Percentiles rank a stretch among this genome's conserved stretches.
phyloP scores from a whole-genome alignment of 2,329 filamentous ascomycete species.

The Tolypocladium paradoxum region DNA sequence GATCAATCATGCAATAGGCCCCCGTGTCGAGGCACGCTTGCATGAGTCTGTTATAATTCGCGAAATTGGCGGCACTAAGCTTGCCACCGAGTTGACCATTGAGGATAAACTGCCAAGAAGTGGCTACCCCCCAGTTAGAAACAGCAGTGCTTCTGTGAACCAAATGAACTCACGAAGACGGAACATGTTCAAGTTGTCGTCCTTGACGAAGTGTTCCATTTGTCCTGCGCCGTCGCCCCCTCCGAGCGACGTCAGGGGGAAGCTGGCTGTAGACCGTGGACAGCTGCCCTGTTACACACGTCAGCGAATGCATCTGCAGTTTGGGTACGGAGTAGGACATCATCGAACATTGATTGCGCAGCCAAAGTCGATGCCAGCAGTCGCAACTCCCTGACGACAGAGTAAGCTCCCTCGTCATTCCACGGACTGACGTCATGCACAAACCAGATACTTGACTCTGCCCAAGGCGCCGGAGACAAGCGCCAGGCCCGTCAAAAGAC shows the following conservation, averaged over 20 bases:
- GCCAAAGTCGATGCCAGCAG: conserved; percentile 37
- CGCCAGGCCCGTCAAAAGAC: background rate
- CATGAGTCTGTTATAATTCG: conserved; percentile 43
- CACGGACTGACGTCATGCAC: background rate
- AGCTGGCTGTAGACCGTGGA: conserved; percentile 21
- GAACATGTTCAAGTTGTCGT: conserved; percentile 44
- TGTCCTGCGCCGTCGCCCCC: conserved; percentile 33
- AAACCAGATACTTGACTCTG: background rate
- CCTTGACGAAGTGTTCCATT: conserved; percentile 45
- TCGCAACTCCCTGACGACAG: conserved; percentile 27
- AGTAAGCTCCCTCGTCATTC: background rate
- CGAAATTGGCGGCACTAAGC: conserved; percentile 36
- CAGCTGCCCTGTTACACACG: conserved; percentile 23
- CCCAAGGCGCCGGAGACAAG: background rate
- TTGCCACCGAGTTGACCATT: conserved; percentile 37
- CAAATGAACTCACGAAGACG: conserved; percentile 28
- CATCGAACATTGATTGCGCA: conserved; percentile 31
- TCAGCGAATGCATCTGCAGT: background rate
- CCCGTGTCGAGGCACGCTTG: conserved; percentile 45
- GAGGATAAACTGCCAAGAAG: conserved; percentile 47
- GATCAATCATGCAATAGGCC: conserved; percentile 48
- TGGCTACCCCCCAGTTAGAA: conserved; percentile 17
- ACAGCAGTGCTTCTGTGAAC: background rate
- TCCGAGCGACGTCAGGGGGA: conserved; percentile 21
- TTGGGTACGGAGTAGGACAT: background rate